Conservation (phyloP, 2,329 filamentous ascomycete genomes). For the Cytospora paraplurivora region DNA sequence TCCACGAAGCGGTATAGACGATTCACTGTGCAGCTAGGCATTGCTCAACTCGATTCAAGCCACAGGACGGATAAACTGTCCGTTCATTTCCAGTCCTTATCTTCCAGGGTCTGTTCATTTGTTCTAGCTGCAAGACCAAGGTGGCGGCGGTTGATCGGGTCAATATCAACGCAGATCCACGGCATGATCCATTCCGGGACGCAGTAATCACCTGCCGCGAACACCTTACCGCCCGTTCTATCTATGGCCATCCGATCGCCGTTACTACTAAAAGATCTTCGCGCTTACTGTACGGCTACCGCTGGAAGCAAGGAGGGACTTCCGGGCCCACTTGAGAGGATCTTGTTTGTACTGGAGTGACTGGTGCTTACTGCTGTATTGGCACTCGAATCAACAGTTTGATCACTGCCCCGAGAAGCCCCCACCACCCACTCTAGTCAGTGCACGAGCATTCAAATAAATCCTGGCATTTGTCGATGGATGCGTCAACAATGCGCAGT, state of each 20-base stretch:
- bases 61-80: neutral
- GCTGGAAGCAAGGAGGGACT: conserved; percentile 17
- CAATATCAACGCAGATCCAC: conserved; percentile 8
- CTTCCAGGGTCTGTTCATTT: conserved; percentile 10
- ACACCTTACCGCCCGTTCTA: conserved; percentile 21
- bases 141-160: conserved; percentile 8
- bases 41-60: no score
- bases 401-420: neutral
- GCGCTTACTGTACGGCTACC: conserved; percentile 19
- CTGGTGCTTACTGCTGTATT: neutral
- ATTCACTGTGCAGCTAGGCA: no score
- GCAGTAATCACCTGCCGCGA: neutral
- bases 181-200: conserved; percentile 18
- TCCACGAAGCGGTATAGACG: neutral
- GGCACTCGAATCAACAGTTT: conserved; percentile 6
- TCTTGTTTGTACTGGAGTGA: neutral
- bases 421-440: neutral
- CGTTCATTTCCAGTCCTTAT: conserved; percentile 4
- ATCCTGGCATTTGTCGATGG: neutral
- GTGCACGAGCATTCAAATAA: neutral
- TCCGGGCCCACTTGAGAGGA: neutral
- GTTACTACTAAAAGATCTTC: conserved; percentile 13
- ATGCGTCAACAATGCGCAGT: neutral
- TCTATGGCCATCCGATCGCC: conserved; percentile 17
- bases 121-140: conserved; percentile 12